Base-by-base conservation (phyloP, 805 yeast species). In the Clavispora santaluciae region DNA sequence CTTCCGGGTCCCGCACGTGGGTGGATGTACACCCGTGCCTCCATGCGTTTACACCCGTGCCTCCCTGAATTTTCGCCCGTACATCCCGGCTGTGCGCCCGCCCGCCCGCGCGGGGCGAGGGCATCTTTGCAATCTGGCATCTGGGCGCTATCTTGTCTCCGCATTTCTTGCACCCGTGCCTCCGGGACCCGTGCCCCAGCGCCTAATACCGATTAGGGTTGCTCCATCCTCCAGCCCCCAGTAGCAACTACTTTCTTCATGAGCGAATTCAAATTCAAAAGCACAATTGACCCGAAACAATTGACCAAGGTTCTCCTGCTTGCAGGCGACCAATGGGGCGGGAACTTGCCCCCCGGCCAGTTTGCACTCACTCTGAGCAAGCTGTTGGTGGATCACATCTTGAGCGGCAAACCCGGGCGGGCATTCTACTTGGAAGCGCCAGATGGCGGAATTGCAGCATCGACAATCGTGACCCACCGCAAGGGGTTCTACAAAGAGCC, bases 401-500 rank as follows among this genome's bases (percentile, higher is more conserved):
- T 50, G 49, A 39, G 39, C 26, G 61, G 61, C 6, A 42, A 43
- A 17, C 51, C 51, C 13, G 48, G 55, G 12, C 46, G 51, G 15
- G 63, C 56, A 8, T 66, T 57, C 40, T 59, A 57, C 41, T 45
- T 60, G 20, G 56, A 56, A 36, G 57, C 59, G 34, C 44, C 44
- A 10, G 40, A 46, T 3, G 54, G 54, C 17, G 49, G 52, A 17
- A 39, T 57, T 1, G 61, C 54, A 9, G 60, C 64, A 15, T 41
- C 51, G 11, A 45, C 54, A 5, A 42, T 54, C 1, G 61, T 66
- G 6, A 55, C 44, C 10, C 53, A 54, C 22, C 46, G 45, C 16
- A 50, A 53, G 33, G 70, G 64, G 0, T 56, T 61, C 23, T 63
- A 43, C 35, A 63, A 62, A 37, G 64, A 56, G 12, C 53, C 56